Evolutionary conservation across 2,329 filamentous ascomycete species (phyloP).

Genomic region (Fonsecaea monophora): DNA sequence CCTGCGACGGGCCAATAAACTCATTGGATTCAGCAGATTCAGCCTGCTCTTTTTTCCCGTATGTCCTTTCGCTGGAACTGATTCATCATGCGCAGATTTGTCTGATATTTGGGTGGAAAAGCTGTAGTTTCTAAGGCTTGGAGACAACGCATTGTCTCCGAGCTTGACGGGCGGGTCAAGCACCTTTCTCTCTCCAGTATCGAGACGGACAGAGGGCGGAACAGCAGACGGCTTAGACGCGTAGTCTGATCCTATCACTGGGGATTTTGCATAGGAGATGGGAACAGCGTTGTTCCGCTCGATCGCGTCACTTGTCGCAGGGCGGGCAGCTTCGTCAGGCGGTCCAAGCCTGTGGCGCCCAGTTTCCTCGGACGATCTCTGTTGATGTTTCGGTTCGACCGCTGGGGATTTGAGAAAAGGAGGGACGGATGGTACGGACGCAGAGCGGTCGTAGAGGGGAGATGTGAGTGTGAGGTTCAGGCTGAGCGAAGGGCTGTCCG

Average conservation of each 20-base stretch:
- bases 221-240: conserved; percentile 19
- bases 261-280: conserved; percentile 1
- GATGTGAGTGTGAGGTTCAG: conserved; percentile 29
- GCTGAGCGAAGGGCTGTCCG: conserved; percentile 36
- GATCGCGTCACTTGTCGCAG: conserved; percentile 34
- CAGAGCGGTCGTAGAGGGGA: conserved; percentile 24
- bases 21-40: conserved; percentile 67
- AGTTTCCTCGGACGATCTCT: conserved; percentile 35
- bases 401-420: conserved; percentile 1
- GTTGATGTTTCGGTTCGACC: conserved; percentile 18
- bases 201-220: conserved; percentile 10
- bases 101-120: conserved; percentile 24
- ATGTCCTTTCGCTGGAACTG: conserved; percentile 43
- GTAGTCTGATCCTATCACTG: conserved; percentile 5
- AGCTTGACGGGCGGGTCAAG: conserved; percentile 23
- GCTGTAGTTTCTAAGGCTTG: conserved; percentile 31
- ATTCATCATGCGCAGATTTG: conserved; percentile 29
- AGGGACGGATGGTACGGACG: conserved; percentile 20
- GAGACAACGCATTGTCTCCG: conserved; percentile 29
- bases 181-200: conserved; percentile 20
- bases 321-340: conserved; percentile 32
- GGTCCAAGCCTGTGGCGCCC: conserved; percentile 26
- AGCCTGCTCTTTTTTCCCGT: conserved; percentile 57
- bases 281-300: conserved; percentile 20
- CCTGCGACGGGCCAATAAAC: conserved; percentile 63